These are phyloP conservation scores for Globisporangium nunn DNA, from an alignment of 352 stramenopile genomes.

Conservation along the genomic window DNA sequence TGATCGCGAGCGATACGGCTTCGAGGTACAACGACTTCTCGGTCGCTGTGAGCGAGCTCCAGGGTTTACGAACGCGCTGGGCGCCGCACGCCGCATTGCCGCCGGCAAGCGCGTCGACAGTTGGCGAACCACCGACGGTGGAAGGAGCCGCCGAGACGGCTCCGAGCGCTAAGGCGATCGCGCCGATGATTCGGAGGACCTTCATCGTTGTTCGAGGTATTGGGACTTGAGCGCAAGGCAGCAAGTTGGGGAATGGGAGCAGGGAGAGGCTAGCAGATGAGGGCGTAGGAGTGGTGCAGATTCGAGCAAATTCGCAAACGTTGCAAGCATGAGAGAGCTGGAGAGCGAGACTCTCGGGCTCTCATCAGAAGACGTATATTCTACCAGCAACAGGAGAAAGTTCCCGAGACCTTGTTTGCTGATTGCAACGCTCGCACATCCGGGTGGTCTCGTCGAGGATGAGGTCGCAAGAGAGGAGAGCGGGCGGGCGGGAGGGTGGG, in stretches of 20 bases:
- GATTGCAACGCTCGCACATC: no score
- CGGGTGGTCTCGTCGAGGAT: background rate
- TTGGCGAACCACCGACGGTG: conserved; percentile 13
- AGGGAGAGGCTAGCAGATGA: background rate
- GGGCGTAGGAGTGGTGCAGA: background rate
- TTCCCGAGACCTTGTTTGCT: background rate
- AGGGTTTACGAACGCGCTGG: conserved; percentile 45
- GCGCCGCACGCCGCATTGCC: conserved; percentile 37
- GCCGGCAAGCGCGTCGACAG: conserved; percentile 35
- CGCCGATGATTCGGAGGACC: conserved; percentile 10
- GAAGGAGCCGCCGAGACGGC: background rate
- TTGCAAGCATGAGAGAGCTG: no score
- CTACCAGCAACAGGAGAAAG: background rate
- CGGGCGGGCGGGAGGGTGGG: no score
- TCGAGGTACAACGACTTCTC: conserved; percentile 58
- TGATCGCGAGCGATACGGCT: conserved; percentile 29
- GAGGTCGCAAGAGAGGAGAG: background rate
- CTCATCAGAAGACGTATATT: background rate
- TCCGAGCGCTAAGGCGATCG: conserved; percentile 7
- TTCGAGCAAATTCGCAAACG: background rate
- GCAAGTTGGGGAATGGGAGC: conserved; percentile 10
- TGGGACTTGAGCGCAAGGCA: conserved; percentile 5
- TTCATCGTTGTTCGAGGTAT: conserved; percentile 6
- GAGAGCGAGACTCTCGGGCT: background rate
- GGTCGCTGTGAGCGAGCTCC: conserved; percentile 25